These are phyloP conservation scores for Helianthus annuus DNA, from an alignment of 129 eudicot species.

Conservation along the genomic window HanXRQr2.0-SUNRISE NC_035446.2:149610695-149611194, in stretches of 20 bases:
- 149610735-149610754: background rate
- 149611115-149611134: conserved; percentile 89
- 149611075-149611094: background rate
- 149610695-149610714: conserved; percentile 25
- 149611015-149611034: conserved; percentile 3
- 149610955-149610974: too few relatives aligned
- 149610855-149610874: background rate
- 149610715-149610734: conserved; percentile 11
- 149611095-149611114: background rate
- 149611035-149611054: conserved; percentile 3
- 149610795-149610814: background rate
- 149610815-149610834: conserved; percentile 10
- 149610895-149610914: background rate
- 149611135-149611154: conserved; percentile 92
- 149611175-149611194: conserved; percentile 91
- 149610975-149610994: too few relatives aligned
- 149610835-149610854: background rate
- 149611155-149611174: conserved; percentile 77
- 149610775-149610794: conserved; percentile 1
- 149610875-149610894: background rate
- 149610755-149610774: background rate
- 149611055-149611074: background rate
- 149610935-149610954: too few relatives aligned
- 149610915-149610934: too few relatives aligned
- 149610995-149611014: too few relatives aligned